phyloP scores from a whole-genome alignment of 2,329 filamentous ascomycete genomes.

The Diplodia corticola region DNA sequence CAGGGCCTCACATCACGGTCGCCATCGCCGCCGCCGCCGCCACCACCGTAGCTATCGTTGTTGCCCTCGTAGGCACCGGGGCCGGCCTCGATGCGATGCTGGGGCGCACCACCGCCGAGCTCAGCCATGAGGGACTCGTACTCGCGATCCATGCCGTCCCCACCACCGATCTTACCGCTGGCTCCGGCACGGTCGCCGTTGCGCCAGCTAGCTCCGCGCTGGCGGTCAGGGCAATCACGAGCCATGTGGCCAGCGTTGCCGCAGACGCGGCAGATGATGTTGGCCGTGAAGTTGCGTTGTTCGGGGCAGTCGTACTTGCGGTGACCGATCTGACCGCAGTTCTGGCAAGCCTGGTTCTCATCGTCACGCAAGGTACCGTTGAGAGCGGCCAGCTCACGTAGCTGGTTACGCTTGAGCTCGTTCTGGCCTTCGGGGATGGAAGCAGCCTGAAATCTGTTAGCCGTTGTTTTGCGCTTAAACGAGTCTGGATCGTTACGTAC shows the following conservation, averaged over 20 bases:
- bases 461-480: neutral
- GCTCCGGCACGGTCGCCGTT: slow-evolving; percentile 60
- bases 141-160: slow-evolving; percentile 87
- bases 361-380: slow-evolving; percentile 99
- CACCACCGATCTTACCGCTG: slow-evolving; percentile 63
- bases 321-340: slow-evolving; percentile 97
- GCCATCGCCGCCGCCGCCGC: slow-evolving; percentile 44
- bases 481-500: slow-evolving; percentile 57
- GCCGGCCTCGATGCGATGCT: slow-evolving; percentile 83
- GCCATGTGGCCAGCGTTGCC: slow-evolving; percentile 98
- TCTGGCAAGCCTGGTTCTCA: slow-evolving; percentile 98
- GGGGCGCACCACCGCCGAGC: slow-evolving; percentile 74
- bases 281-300: slow-evolving; percentile 97
- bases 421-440: slow-evolving; percentile 99
- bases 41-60: slow-evolving; percentile 31
- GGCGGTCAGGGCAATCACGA: slow-evolving; percentile 92
- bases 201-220: slow-evolving; percentile 88
- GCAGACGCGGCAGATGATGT: slow-evolving; percentile 97
- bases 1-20: slow-evolving; percentile 73
- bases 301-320: slow-evolving; percentile 98
- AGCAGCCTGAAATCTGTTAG: slow-evolving; percentile 68
- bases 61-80: slow-evolving; percentile 60
- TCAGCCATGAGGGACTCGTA: slow-evolving; percentile 99
- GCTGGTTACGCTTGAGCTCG: slow-evolving; percentile 97
- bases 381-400: slow-evolving; percentile 93